Conservation (phyloP, 2,329 filamentous ascomycete genomes). For the Pseudonectria buxi region DNA sequence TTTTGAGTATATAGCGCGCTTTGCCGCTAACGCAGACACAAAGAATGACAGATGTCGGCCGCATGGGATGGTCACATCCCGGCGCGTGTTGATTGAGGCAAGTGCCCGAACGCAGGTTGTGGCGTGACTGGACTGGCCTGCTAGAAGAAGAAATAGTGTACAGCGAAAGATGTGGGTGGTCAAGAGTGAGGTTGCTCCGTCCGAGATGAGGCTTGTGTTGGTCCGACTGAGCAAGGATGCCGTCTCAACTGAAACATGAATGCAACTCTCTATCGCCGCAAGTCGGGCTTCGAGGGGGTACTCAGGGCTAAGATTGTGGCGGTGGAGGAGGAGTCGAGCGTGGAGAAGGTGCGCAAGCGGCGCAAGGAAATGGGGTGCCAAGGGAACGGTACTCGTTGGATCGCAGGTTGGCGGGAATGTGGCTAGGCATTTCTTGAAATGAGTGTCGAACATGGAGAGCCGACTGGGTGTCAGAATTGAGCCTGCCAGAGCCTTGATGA, state of each 20-base stretch:
- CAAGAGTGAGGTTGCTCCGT: conserved; percentile 66
- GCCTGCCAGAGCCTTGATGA: conserved; percentile 65
- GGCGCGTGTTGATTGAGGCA: conserved; percentile 60
- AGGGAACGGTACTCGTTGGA: conserved; percentile 54
- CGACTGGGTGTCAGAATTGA: conserved; percentile 59
- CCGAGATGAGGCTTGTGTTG: conserved; percentile 49
- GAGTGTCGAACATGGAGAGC: conserved; percentile 71
- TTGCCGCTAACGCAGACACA: conserved; percentile 55
- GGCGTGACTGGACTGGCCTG: conserved; percentile 66
- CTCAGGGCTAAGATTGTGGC: conserved; percentile 75
- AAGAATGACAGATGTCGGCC: conserved; percentile 82
- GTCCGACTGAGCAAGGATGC: conserved; percentile 65
- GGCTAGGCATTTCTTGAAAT: conserved; percentile 68
- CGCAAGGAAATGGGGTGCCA: conserved; percentile 68
- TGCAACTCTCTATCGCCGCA: conserved; percentile 71
- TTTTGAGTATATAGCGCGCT: conserved; percentile 39
- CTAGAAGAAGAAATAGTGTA: conserved; percentile 70
- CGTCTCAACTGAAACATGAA: conserved; percentile 69
- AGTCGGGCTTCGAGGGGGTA: conserved; percentile 60
- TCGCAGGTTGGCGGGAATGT: conserved; percentile 72
- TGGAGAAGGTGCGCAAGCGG: conserved; percentile 75
- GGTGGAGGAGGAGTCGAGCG: conserved; percentile 75
- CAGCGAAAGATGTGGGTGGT: conserved; percentile 85
- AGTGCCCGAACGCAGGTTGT: conserved; percentile 66
- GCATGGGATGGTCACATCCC: conserved; percentile 69